Evolutionary conservation across 306 rosid genomes (phyloP).

Genomic region (Cicer cuneatum): DNA sequence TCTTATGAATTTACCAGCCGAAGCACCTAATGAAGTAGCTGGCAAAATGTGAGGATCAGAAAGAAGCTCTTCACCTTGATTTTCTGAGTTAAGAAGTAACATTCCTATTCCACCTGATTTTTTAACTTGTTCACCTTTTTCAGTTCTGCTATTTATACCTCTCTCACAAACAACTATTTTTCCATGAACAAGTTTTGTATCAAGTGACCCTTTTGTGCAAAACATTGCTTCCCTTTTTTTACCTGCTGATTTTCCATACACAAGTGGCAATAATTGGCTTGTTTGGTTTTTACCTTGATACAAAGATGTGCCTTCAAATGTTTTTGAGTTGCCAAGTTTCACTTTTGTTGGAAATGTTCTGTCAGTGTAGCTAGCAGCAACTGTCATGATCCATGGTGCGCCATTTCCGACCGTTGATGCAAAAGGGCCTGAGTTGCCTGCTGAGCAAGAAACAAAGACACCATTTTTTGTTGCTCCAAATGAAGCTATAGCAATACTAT

Average conservation of each 20-base stretch:
- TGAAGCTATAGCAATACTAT: slow-evolving; percentile 67
- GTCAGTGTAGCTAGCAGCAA: slow-evolving; percentile 79
- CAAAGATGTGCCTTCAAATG: slow-evolving; percentile 66
- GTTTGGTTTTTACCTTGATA: slow-evolving; percentile 53
- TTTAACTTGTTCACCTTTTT: slow-evolving; percentile 69
- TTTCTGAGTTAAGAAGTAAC: slow-evolving; percentile 56
- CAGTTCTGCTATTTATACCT: slow-evolving; percentile 56
- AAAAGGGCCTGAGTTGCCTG: slow-evolving; percentile 78
- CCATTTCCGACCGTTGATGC: slow-evolving; percentile 57
- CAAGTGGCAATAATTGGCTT: slow-evolving; percentile 56
- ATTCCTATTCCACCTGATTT: slow-evolving; percentile 68
- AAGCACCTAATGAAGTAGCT: slow-evolving; percentile 68
- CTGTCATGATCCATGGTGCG: slow-evolving; percentile 85
- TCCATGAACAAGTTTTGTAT: slow-evolving; percentile 53
- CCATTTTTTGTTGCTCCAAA: slow-evolving; percentile 66
- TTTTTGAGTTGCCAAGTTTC: slow-evolving; percentile 64
- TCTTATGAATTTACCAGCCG: slow-evolving; percentile 53
- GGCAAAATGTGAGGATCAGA: slow-evolving; percentile 72
- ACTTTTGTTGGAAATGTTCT: slow-evolving; percentile 64
- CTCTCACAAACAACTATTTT: slow-evolving; percentile 70
- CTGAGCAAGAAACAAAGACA: slow-evolving; percentile 72
- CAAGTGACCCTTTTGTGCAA: slow-evolving; percentile 58
- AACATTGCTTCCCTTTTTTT: slow-evolving; percentile 45
- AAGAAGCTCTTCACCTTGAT: slow-evolving; percentile 68
- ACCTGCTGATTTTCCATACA: slow-evolving; percentile 61